phyloP scores from a whole-genome alignment of 2,329 filamentous ascomycete species.

The Aureobasidium sp. region DNA sequence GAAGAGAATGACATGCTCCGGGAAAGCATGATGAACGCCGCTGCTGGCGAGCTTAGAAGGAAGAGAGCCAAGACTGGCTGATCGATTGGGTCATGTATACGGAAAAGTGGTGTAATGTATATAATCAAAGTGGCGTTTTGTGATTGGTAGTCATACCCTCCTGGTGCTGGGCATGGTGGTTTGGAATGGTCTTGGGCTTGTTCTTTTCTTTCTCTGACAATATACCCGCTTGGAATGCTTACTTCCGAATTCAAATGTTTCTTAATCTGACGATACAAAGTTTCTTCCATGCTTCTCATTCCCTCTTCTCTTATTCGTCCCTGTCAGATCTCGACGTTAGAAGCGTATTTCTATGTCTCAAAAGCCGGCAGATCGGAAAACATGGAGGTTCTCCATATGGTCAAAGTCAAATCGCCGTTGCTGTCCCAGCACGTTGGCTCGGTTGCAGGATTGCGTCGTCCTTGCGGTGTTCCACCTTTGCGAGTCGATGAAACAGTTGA shows the following conservation, averaged over 20 bases:
- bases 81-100: background rate
- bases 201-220: background rate
- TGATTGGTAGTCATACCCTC: background rate
- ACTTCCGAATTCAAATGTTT: background rate
- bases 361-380: background rate
- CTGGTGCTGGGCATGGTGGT: background rate
- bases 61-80: slow-evolving; percentile 6
- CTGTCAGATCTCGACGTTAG: background rate
- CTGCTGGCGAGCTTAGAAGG: background rate
- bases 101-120: background rate
- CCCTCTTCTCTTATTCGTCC: background rate
- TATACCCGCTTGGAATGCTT: background rate
- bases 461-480: background rate
- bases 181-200: background rate
- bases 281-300: background rate
- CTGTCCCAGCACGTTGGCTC: background rate
- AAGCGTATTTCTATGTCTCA: no score
- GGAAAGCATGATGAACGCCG: slow-evolving; percentile 1
- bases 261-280: background rate
- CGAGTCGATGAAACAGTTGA: slow-evolving; percentile 1
- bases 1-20: slow-evolving; percentile 12
- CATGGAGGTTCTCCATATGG: background rate
- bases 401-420: background rate
- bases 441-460: background rate
- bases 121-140: background rate